Evolutionary conservation across 768 basidiomycete genomes (phyloP).

Genomic region (Trametes maxima): DNA sequence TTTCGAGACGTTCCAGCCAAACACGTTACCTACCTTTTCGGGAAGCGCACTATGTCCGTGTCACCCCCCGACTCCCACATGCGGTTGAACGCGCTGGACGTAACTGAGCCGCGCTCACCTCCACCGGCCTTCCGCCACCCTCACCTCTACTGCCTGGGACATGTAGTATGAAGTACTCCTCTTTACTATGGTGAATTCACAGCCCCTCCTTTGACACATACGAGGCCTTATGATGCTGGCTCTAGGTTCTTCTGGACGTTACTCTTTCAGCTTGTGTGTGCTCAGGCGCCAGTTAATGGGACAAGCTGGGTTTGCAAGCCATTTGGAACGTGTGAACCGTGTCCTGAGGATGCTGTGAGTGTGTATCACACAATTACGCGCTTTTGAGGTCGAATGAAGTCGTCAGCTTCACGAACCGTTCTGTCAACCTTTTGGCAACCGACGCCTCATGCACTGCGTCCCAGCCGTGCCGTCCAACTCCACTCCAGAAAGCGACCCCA

Average conservation of each 20-base stretch:
- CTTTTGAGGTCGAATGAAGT: background rate
- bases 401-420: constrained; percentile 82
- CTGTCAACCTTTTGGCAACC: constrained; percentile 95
- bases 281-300: constrained; percentile 11
- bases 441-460: constrained; percentile 83
- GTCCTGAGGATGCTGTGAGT: constrained; percentile 63
- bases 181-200: background rate
- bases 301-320: constrained; percentile 44
- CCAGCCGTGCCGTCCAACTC: constrained; percentile 30
- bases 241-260: constrained; percentile 11
- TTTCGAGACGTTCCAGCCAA: no score
- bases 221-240: background rate
- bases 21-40: no score
- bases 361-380: background rate
- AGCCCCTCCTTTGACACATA: no score
- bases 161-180: constrained; percentile 10
- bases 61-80: no score
- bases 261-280: background rate
- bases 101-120: no score
- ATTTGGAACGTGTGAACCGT: constrained; percentile 61
- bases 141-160: background rate
- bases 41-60: no score
- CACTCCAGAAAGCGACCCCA: background rate
- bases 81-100: no score
- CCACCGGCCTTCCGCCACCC: no score